Base-by-base conservation (phyloP, 2,329 filamentous ascomycete species). In the Venturia aucupariae region DNA sequence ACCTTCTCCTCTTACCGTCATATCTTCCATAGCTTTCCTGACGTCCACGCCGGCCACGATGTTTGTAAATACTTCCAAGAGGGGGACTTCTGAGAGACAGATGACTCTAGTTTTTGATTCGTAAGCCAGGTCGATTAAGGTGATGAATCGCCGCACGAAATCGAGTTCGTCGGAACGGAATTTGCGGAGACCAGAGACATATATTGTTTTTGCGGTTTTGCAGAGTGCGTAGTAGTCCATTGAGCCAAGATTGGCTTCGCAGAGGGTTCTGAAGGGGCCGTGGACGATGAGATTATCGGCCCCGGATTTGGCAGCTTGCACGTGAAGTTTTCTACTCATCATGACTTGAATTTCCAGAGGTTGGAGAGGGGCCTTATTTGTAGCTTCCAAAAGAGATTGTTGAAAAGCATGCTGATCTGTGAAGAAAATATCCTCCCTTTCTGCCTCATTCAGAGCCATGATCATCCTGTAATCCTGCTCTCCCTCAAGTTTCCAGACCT, bases 61-160 rank as follows among this genome's bases (percentile, higher is more conserved):
- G 6, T 70, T 69, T 13, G 62, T 61, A 35, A 71, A 71, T 0
- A 71, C 66, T 41, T 71, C 70, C 39, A 60, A 64, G 0, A 71
- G 65, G 17, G 69, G 68, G 1, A 67, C 69, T 13, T 64, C 61
- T 5, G 68, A 69, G 10, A 64, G 62, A 24, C 68, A 70, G n/a
- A 48, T 27, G 3, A 62, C 42, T 41, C 61, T n/a, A 22, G 61
- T 62, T 30, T 62, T 62, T 5, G 61, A 54, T 76, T 99, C 94
- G 73, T 99, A 99, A 4, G 96, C 88, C 5, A 94, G 92, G 73
- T 99, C 94, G 68, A 99, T 90, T 70, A 99, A 97, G 0, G 93
- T 97, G 74, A 99, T 99, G 76, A 99, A 97, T 5, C 94, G 84
- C 17, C 94, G 81, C 0, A 94, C 94, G 46, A 96, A 82, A 76